Percentiles rank a stretch among this genome's conserved stretches.
These are phyloP conservation scores for Cocos nucifera DNA, from an alignment of 176 grass and related monocot species.

Conservation along the genomic window DNA sequence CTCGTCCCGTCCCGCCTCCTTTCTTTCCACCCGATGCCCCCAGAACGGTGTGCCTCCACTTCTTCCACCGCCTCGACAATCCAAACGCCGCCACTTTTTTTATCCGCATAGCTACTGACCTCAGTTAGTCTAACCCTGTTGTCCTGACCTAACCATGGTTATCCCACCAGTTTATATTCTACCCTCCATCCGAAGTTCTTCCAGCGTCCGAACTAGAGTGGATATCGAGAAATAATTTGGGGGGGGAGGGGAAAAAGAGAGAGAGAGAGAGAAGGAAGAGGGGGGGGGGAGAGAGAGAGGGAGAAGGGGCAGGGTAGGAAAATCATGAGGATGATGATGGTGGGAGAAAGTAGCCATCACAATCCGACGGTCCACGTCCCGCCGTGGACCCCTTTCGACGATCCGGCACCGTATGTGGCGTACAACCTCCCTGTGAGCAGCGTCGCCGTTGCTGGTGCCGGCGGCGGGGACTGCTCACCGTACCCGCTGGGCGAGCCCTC, in stretches of 20 bases:
- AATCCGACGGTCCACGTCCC: slow-evolving; percentile 10
- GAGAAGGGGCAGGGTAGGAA: not conserved
- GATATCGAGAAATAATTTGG: not conserved
- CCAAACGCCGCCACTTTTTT: slow-evolving; percentile 3
- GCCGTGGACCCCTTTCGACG: slow-evolving; percentile 1
- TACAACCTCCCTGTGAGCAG: not conserved
- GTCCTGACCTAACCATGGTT: slow-evolving; percentile 6
- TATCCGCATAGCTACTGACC: not conserved
- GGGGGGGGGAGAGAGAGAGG: not conserved
- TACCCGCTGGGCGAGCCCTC: slow-evolving; percentile 34
- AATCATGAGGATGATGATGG: slow-evolving; percentile 4
- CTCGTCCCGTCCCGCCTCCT: too few species aligned
- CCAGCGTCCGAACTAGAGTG: slow-evolving; percentile 4
- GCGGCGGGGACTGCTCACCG: slow-evolving; percentile 29
- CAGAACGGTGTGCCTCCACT: too few species aligned
- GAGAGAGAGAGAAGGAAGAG: too few species aligned
- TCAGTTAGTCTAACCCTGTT: not conserved
- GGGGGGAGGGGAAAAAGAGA: not conserved
- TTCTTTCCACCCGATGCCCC: not conserved
- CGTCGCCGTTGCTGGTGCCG: not conserved
- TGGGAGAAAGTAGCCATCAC: not conserved
- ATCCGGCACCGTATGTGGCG: slow-evolving; percentile 5
- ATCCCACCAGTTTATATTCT: slow-evolving; percentile 44
- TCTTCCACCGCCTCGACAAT: not conserved
- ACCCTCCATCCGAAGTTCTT: not conserved